Conservation (phyloP, 2,329 filamentous ascomycete species). For the Rasamsonia emersonii region DNA sequence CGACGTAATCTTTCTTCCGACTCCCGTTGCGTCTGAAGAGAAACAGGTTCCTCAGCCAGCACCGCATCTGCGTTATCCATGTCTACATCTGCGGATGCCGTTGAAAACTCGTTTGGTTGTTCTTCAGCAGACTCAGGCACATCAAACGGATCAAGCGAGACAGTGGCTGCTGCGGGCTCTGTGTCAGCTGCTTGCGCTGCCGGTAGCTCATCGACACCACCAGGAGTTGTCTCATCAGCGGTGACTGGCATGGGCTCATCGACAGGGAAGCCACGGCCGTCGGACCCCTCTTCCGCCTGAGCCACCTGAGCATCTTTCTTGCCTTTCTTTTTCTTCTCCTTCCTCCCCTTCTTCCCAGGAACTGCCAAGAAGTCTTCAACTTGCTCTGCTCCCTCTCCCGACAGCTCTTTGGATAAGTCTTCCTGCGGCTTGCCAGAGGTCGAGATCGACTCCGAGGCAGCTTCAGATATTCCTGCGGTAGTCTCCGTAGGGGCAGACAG, state of each 20-base stretch:
- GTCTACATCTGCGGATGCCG: constrained; percentile 1
- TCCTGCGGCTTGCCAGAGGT: too few relatives aligned
- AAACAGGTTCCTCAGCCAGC: not conserved
- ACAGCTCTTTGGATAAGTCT: too few relatives aligned
- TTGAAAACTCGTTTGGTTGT: not conserved
- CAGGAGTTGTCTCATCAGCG: not conserved
- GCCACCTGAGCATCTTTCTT: constrained; percentile 7
- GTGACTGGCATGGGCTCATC: not conserved
- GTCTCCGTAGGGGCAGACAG: too few relatives aligned
- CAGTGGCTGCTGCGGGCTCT: not conserved
- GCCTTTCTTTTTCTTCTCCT: constrained; percentile 19
- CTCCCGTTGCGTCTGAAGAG: constrained; percentile 4
- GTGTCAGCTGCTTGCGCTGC: not conserved
- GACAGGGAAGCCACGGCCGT: not conserved
- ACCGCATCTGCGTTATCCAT: not conserved
- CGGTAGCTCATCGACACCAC: not conserved
- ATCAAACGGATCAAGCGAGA: constrained; percentile 11
- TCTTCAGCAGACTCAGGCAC: constrained; percentile 5
- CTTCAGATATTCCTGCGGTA: too few relatives aligned
- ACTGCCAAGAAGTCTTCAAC: constrained; percentile 6
- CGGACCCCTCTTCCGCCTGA: constrained; percentile 1
- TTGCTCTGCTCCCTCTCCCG: constrained; percentile 4
- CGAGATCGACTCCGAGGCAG: too few relatives aligned
- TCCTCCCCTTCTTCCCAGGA: constrained; percentile 18
- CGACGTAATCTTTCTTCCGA: constrained; percentile 4